Conservation (phyloP, 345 rosid genomes). For the Lumnitzera littorea region DNA sequence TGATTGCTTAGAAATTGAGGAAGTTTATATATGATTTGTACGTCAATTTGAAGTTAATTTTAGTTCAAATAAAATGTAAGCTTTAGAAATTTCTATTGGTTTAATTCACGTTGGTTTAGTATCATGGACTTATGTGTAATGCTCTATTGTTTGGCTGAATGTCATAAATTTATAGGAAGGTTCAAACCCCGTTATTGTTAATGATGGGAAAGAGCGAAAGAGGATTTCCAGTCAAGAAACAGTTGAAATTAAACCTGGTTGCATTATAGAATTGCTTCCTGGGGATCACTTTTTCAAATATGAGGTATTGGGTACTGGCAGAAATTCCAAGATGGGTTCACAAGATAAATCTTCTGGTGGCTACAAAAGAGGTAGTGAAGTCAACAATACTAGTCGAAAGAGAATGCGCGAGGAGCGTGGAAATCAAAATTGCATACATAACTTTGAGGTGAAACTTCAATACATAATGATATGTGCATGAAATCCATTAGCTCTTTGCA, state of each 20-base stretch:
- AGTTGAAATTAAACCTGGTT: slow-evolving; percentile 34
- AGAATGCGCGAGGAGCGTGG: slow-evolving; percentile 32
- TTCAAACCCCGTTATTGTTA: slow-evolving; percentile 72
- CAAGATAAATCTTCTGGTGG: slow-evolving; percentile 23
- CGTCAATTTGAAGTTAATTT: too few relatives aligned
- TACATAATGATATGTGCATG: too few relatives aligned
- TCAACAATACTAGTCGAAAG: slow-evolving; percentile 28
- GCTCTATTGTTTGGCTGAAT: neutral
- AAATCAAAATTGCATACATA: slow-evolving; percentile 3
- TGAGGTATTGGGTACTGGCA: slow-evolving; percentile 20
- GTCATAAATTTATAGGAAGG: slow-evolving; percentile 45
- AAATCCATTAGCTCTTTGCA: too few relatives aligned
- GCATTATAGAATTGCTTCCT: slow-evolving; percentile 77
- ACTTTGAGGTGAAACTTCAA: slow-evolving; percentile 1
- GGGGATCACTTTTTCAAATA: slow-evolving; percentile 65
- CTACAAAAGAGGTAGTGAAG: neutral
- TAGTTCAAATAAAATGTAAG: too few relatives aligned
- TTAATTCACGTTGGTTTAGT: neutral
- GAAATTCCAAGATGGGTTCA: slow-evolving; percentile 1
- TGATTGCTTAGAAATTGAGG: too few relatives aligned
- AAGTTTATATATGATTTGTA: too few relatives aligned
- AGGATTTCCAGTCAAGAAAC: slow-evolving; percentile 41
- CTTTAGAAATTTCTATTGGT: too few relatives aligned
- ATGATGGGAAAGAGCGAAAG: slow-evolving; percentile 52
- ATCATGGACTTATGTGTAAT: neutral